Conservation (phyloP, 495 filamentous ascomycete genomes). For the Aspergillus cristatus region DNA sequence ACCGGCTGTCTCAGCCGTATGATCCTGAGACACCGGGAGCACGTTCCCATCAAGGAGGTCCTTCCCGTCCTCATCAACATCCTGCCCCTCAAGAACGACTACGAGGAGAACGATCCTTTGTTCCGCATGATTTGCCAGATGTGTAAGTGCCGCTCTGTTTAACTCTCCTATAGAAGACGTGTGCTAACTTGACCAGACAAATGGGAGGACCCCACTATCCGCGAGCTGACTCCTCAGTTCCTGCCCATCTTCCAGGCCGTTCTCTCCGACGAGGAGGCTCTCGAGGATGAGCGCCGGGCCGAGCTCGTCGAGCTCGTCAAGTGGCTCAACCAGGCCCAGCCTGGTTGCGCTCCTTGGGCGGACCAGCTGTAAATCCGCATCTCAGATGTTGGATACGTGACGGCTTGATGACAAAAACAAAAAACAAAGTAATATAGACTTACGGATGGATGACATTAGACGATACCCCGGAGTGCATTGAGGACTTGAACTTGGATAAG, state of each 20-base stretch:
- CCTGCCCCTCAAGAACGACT: slow-evolving; percentile 88
- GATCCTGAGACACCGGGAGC: slow-evolving; percentile 74
- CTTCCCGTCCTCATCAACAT: slow-evolving; percentile 70
- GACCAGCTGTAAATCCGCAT: slow-evolving; percentile 29
- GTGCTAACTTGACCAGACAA: slow-evolving; percentile 47
- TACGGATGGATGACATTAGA: slow-evolving; percentile 23
- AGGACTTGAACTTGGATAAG: too few species aligned
- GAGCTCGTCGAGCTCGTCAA: slow-evolving; percentile 63
- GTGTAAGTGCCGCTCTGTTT: slow-evolving; percentile 46
- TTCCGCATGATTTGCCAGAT: slow-evolving; percentile 80
- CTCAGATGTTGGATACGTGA: too few species aligned
- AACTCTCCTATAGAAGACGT: background rate
- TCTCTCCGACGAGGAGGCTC: slow-evolving; percentile 67
- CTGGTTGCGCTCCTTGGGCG: slow-evolving; percentile 35
- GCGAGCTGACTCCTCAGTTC: slow-evolving; percentile 65
- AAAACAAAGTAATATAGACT: slow-evolving; percentile 17
- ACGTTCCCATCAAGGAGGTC: slow-evolving; percentile 69
- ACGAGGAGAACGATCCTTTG: slow-evolving; percentile 89
- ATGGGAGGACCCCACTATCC: slow-evolving; percentile 59
- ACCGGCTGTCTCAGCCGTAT: slow-evolving; percentile 87
- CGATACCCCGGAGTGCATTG: slow-evolving; percentile 32
- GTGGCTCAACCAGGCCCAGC: slow-evolving; percentile 52
- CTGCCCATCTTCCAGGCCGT: slow-evolving; percentile 76
- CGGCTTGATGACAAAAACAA: slow-evolving; percentile 18
- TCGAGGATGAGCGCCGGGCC: slow-evolving; percentile 67